phyloP scores from a whole-genome alignment of 1,284 basidiomycete genomes.

The Cryptococcus depauperatus region DNA sequence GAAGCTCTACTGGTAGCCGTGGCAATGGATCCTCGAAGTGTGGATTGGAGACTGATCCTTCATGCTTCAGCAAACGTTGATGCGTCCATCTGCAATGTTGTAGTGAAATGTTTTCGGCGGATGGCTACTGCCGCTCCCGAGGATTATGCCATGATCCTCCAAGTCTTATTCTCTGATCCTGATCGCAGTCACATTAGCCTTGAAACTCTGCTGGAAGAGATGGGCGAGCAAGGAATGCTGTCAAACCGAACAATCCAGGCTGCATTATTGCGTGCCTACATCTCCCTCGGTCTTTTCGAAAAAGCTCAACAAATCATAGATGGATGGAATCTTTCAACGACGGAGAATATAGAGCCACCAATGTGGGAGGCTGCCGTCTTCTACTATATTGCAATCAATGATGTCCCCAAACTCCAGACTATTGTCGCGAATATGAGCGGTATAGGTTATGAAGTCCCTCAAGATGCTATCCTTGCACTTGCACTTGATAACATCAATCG shows the following conservation, averaged over 20 bases:
- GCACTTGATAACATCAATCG: constrained; percentile 5
- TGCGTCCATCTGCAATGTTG: constrained; percentile 2
- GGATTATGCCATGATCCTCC: constrained; percentile 8
- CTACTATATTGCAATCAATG: constrained; percentile 13
- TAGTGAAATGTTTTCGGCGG: not conserved
- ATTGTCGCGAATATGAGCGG: constrained; percentile 6
- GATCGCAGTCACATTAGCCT: not conserved
- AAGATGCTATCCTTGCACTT: constrained; percentile 11
- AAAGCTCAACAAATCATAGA: constrained; percentile 8
- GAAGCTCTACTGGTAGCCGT: constrained; percentile 11
- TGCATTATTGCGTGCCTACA: constrained; percentile 14
- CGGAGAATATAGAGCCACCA: not conserved
- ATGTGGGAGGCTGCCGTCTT: constrained; percentile 14
- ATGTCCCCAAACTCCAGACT: constrained; percentile 6
- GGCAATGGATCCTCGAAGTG: not conserved
- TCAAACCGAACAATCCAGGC: constrained; percentile 11
- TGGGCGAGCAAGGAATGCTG: constrained; percentile 3
- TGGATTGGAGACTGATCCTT: constrained; percentile 11
- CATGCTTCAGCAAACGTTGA: constrained; percentile 4
- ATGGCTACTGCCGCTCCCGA: not conserved
- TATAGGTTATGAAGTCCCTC: constrained; percentile 6
- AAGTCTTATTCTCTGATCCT: not conserved
- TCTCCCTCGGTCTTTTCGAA: constrained; percentile 10
- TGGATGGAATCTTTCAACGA: constrained; percentile 1
- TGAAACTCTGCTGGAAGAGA: not conserved